phyloP scores from a whole-genome alignment of 2,329 filamentous ascomycete species.

The Atkinsonella hypoxylon region DNA sequence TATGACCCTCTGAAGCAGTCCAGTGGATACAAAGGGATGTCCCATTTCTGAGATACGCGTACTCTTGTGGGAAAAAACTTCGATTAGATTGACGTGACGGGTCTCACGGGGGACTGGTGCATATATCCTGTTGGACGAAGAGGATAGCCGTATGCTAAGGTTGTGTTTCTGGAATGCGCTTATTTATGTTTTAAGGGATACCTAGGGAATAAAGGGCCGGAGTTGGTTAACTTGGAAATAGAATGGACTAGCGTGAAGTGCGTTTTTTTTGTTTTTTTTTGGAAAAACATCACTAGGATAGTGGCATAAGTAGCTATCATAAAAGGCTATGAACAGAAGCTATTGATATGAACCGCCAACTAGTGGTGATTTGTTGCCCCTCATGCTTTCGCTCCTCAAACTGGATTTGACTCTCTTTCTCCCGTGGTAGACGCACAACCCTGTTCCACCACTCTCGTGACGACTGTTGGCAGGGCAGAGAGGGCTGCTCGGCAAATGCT shows the following conservation, averaged over 20 bases:
- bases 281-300: too few relatives aligned
- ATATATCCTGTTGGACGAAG: too few relatives aligned
- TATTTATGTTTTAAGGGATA: too few relatives aligned
- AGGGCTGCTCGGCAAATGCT: constrained; percentile 38
- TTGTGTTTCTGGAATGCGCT: too few relatives aligned
- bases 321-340: neutral
- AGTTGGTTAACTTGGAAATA: too few relatives aligned
- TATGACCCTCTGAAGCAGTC: constrained; percentile 4
- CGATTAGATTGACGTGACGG: too few relatives aligned
- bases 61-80: too few relatives aligned
- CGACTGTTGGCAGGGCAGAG: constrained; percentile 38
- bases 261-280: too few relatives aligned
- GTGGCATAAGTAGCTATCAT: neutral
- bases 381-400: neutral
- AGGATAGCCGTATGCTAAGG: too few relatives aligned
- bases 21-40: constrained; percentile 1
- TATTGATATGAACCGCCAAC: neutral
- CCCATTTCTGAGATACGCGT: neutral
- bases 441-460: constrained; percentile 31
- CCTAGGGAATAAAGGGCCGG: too few relatives aligned
- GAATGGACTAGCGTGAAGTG: too few relatives aligned
- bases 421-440: constrained; percentile 39
- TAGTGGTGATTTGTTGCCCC: neutral
- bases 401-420: constrained; percentile 16
- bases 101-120: too few relatives aligned